Evolutionary conservation across 768 basidiomycete species (phyloP), one percentile per base, ranked within the genome.

Genomic region (Naganishia antarctica): DNA sequence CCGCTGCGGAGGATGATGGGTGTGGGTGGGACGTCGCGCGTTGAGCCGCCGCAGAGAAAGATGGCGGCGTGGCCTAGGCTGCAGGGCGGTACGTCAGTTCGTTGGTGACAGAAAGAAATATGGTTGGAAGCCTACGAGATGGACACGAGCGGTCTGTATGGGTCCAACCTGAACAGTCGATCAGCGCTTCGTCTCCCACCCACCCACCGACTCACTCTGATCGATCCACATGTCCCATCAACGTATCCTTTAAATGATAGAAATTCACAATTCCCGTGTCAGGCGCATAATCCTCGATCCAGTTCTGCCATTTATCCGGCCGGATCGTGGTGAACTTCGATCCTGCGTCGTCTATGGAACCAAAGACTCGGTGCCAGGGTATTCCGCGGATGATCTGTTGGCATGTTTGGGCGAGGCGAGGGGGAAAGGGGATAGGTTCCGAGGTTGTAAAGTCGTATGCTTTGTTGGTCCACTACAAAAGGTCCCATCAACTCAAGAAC

Each of bases 191-290:
- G 25, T 25, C 12, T 8, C 2, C n/a, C 25, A 25, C 15, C 5
- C 15, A 12, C 23, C 21, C n/a, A 32, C 31, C 34, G 34, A 74
- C 53, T 34, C 37, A 57, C 73, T 99, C 94, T 23, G 93, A 91
- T 21, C 90, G 88, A 76, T 99, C 94, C n/a, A 96, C 90, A 75
- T 99, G 94, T 0, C 85, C 94, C 88, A 97, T 97, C 21, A 99
- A 83, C 0, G 91, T 90, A 68, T 98, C 92, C 77, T 86, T 88
- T 47, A 82, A 83, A 76, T 92, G 89, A 73, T 96, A 97, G 73
- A 92, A 96, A 74, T 98, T 98, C 60, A 96, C 87, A 58, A 98
- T 96, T 8, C 93, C 94, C 12, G 92, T 93, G 72, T 99, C 94
- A 3, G 93, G 91, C 73, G 89, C 87, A 72, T 97, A 98, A 2